These are phyloP conservation scores for Pezicula radicicola DNA, from an alignment of 2,329 filamentous ascomycete species.

Conservation along the genomic window DNA sequence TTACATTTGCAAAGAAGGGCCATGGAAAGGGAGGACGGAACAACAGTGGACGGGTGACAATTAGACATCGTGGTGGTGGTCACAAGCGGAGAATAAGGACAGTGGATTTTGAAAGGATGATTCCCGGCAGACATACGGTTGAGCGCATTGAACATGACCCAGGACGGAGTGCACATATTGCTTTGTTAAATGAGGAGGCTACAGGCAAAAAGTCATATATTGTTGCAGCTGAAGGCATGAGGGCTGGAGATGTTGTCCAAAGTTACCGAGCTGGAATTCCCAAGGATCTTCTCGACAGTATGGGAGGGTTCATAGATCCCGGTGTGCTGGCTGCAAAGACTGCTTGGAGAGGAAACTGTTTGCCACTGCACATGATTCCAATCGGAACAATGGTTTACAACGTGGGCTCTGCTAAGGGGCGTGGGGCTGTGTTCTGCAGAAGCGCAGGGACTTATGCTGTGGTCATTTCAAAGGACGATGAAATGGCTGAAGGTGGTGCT, in stretches of 20 bases:
- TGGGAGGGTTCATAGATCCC: slow-evolving; percentile 90
- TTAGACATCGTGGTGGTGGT: slow-evolving; percentile 90
- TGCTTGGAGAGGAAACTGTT: slow-evolving; percentile 88
- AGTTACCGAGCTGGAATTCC: slow-evolving; percentile 92
- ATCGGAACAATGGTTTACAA: slow-evolving; percentile 92
- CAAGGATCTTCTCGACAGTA: slow-evolving; percentile 77
- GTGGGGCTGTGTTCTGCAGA: slow-evolving; percentile 85
- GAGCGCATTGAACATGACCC: slow-evolving; percentile 97
- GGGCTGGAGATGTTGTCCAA: slow-evolving; percentile 86
- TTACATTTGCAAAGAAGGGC: slow-evolving; percentile 91
- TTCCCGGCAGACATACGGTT: slow-evolving; percentile 79
- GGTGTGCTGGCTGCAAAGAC: slow-evolving; percentile 96
- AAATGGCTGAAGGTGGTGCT: slow-evolving; percentile 60
- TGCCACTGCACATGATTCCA: slow-evolving; percentile 94
- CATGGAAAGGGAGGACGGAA: slow-evolving; percentile 93
- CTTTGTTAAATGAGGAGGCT: slow-evolving; percentile 72
- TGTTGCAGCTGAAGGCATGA: slow-evolving; percentile 89
- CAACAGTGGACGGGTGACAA: slow-evolving; percentile 78
- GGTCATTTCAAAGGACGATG: slow-evolving; percentile 85
- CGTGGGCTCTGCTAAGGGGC: slow-evolving; percentile 72
- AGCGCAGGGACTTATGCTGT: slow-evolving; percentile 91
- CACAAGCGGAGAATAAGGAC: slow-evolving; percentile 88
- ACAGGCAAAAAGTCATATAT: slow-evolving; percentile 84
- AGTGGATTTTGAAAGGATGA: slow-evolving; percentile 80
- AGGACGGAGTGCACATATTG: slow-evolving; percentile 88